These are phyloP conservation scores for Babesia bovis DNA, from an alignment of 169 alveolate genomes.

Conservation along the genomic window DNA sequence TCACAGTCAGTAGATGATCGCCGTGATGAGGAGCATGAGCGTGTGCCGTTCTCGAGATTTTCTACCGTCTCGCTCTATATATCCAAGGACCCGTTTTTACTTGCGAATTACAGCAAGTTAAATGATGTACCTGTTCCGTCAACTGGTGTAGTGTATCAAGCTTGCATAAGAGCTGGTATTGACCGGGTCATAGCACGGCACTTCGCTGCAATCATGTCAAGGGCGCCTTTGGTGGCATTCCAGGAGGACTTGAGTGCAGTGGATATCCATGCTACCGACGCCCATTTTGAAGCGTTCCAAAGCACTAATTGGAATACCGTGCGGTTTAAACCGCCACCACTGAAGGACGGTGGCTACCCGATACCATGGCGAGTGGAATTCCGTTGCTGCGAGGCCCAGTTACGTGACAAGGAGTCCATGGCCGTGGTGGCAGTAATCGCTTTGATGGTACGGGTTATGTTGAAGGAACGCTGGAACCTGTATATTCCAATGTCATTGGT, in stretches of 20 bases:
- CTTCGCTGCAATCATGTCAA: slow-evolving; percentile 83
- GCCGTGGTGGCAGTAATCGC: slow-evolving; percentile 81
- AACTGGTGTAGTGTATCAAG: slow-evolving; percentile 75
- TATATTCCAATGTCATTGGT: slow-evolving; percentile 89
- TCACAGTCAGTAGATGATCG: slow-evolving; percentile 91
- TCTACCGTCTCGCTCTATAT: slow-evolving; percentile 87
- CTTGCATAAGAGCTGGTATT: slow-evolving; percentile 74
- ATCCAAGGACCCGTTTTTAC: slow-evolving; percentile 75
- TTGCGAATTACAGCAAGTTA: slow-evolving; percentile 68
- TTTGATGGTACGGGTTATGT: slow-evolving; percentile 74
- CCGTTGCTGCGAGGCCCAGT: slow-evolving; percentile 92
- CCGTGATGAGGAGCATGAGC: slow-evolving; percentile 85
- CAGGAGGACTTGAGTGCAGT: slow-evolving; percentile 53
- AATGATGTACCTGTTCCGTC: slow-evolving; percentile 86
- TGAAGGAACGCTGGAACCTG: slow-evolving; percentile 82
- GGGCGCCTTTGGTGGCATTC: slow-evolving; percentile 93
- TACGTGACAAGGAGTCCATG: slow-evolving; percentile 92
- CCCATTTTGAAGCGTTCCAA: slow-evolving; percentile 91
- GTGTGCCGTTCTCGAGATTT: slow-evolving; percentile 87
- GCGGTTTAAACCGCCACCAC: slow-evolving; percentile 85
- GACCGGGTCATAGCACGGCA: slow-evolving; percentile 89
- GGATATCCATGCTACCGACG: slow-evolving; percentile 65
- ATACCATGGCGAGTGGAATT: slow-evolving; percentile 93
- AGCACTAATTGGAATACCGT: slow-evolving; percentile 96
- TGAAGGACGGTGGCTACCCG: slow-evolving; percentile 38